Evolutionary conservation across 2,329 filamentous ascomycete genomes (phyloP).

Genomic region (Tolypocladium ophioglossoides): DNA sequence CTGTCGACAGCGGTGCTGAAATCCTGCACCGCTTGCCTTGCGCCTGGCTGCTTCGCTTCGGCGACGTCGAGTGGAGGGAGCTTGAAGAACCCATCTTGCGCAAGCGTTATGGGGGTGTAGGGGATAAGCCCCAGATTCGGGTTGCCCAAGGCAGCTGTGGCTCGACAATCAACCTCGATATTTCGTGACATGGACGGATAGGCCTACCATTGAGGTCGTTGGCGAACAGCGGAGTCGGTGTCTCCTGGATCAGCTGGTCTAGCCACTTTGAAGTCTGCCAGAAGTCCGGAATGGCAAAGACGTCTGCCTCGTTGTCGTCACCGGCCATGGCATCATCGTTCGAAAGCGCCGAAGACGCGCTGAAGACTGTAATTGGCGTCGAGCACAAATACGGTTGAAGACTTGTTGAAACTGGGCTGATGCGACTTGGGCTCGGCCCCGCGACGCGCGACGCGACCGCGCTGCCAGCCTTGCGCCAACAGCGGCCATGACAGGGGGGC

Average conservation of each 20-base stretch:
- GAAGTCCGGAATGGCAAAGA: constrained; percentile 55
- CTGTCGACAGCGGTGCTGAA: not conserved
- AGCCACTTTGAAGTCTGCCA: constrained; percentile 44
- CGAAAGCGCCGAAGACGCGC: not conserved
- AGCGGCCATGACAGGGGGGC: not conserved
- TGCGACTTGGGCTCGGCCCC: not conserved
- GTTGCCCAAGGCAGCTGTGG: not conserved
- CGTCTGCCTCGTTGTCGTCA: constrained; percentile 36
- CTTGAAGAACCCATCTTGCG: constrained; percentile 21
- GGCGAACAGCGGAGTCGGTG: constrained; percentile 30
- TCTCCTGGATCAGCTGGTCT: constrained; percentile 14
- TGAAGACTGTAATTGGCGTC: not conserved
- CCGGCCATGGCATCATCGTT: constrained; percentile 19
- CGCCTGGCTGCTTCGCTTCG: constrained; percentile 1
- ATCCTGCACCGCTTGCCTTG: not conserved
- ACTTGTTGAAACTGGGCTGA: not conserved
- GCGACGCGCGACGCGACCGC: not conserved
- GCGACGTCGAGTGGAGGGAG: constrained; percentile 2
- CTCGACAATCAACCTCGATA: not conserved
- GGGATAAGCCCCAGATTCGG: constrained; percentile 5
- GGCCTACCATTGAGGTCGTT: constrained; percentile 22
- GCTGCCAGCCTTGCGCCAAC: not conserved
- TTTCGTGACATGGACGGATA: not conserved
- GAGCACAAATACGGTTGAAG: not conserved
- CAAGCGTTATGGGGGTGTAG: constrained; percentile 9